These are phyloP conservation scores for Russula brevipes DNA, from an alignment of 768 basidiomycete species.

Conservation along the genomic window DNA sequence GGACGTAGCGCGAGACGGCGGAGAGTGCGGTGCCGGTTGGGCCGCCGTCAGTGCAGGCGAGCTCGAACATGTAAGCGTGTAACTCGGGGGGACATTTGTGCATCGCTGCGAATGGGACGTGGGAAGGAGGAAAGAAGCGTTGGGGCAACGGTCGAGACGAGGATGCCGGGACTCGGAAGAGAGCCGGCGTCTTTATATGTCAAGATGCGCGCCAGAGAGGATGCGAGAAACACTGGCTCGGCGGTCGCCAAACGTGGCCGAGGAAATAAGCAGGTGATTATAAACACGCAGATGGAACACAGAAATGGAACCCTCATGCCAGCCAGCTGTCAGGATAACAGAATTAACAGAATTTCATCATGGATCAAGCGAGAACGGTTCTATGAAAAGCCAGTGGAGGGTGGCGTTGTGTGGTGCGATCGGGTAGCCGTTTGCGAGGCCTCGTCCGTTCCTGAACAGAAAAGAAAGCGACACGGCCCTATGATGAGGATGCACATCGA, in stretches of 20 bases:
- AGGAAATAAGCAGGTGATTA: not conserved
- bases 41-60: slow-evolving; percentile 41
- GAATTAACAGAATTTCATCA: not conserved
- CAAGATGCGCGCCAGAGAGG: not conserved
- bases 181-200: slow-evolving; percentile 5
- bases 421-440: not conserved
- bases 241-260: slow-evolving; percentile 1
- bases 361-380: not conserved
- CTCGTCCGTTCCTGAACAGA: not conserved
- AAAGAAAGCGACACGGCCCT: not conserved
- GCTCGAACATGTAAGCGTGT: slow-evolving; percentile 40
- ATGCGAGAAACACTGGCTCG: slow-evolving; percentile 1
- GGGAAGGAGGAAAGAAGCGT: no score
- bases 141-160: not conserved
- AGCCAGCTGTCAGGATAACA: not conserved
- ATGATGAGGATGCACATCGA: no score
- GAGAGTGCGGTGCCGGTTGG: slow-evolving; percentile 36
- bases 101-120: not conserved
- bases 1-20: slow-evolving; percentile 39
- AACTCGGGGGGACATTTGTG: slow-evolving; percentile 41
- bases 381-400: not conserved
- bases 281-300: not conserved
- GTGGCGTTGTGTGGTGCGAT: not conserved
- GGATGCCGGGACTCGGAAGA: not conserved
- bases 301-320: slow-evolving; percentile 11